Percentiles rank a stretch among this genome's conserved stretches.
phyloP scores from a whole-genome alignment of 2,329 filamentous ascomycete species.

The Sclerotinia minor region DNA sequence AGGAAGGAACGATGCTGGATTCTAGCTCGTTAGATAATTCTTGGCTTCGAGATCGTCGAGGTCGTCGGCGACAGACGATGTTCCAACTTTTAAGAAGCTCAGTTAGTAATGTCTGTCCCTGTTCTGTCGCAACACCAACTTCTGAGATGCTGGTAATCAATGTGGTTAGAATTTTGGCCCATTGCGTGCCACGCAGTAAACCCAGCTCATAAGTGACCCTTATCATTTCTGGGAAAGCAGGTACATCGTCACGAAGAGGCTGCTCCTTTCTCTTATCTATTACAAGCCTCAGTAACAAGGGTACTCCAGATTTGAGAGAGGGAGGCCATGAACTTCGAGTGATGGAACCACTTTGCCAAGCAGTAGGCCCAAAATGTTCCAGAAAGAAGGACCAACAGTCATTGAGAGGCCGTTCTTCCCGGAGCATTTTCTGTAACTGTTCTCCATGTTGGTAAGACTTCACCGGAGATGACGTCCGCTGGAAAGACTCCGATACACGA shows the following conservation, averaged over 20 bases:
- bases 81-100: constrained; percentile 42
- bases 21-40: constrained; percentile 8
- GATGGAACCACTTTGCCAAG: constrained; percentile 27
- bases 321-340: constrained; percentile 28
- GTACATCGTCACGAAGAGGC: constrained; percentile 33
- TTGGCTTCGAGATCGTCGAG: constrained; percentile 6
- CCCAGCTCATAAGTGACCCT: constrained; percentile 34
- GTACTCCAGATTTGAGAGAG: constrained; percentile 30
- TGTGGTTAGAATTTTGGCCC: constrained; percentile 35
- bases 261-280: constrained; percentile 31
- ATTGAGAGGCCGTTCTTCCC: constrained; percentile 25
- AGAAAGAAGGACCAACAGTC: constrained; percentile 41
- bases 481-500: constrained; percentile 18
- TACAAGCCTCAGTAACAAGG: constrained; percentile 32
- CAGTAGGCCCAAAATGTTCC: constrained; percentile 39
- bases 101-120: constrained; percentile 24
- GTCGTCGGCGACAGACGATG: constrained; percentile 33
- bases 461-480: constrained; percentile 26
- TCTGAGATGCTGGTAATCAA: constrained; percentile 32
- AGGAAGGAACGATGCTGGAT: constrained; percentile 15
- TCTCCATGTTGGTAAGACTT: constrained; percentile 38
- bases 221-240: constrained; percentile 38
- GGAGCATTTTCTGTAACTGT: constrained; percentile 37
- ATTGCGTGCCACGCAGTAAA: constrained; percentile 34
- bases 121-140: constrained; percentile 21